phyloP scores from a whole-genome alignment of 2,329 filamentous ascomycete species.

The Microascus cirrosus region DNA sequence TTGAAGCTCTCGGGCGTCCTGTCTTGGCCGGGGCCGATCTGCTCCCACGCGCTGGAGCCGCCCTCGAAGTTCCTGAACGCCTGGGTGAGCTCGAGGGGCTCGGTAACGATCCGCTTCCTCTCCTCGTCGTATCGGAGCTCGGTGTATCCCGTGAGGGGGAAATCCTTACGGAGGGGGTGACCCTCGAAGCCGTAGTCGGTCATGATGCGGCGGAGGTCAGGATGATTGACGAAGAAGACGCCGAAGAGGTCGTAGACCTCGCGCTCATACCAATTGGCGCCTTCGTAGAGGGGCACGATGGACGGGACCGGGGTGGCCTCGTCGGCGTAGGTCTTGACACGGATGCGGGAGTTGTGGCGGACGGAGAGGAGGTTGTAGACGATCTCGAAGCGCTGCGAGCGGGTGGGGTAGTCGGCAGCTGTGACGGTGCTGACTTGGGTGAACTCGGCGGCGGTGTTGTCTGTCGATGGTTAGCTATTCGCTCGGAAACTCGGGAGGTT shows the following conservation, averaged over 20 bases:
- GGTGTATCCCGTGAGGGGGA: slow-evolving; percentile 94
- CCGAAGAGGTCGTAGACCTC: slow-evolving; percentile 97
- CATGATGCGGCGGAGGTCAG: slow-evolving; percentile 94
- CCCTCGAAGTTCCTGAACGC: slow-evolving; percentile 98
- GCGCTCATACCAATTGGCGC: slow-evolving; percentile 97
- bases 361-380: slow-evolving; percentile 96
- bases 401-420: slow-evolving; percentile 88
- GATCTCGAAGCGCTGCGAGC: slow-evolving; percentile 91
- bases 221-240: slow-evolving; percentile 92
- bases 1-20: slow-evolving; percentile 82
- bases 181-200: slow-evolving; percentile 99
- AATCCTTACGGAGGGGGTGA: slow-evolving; percentile 94
- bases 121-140: slow-evolving; percentile 98
- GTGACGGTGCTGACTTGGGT: slow-evolving; percentile 90
- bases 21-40: slow-evolving; percentile 57
- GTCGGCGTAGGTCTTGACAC: slow-evolving; percentile 97
- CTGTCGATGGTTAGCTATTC: slow-evolving; percentile 22
- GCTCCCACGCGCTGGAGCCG: slow-evolving; percentile 61
- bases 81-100: slow-evolving; percentile 94
- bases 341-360: slow-evolving; percentile 90
- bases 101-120: slow-evolving; percentile 98
- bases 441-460: slow-evolving; percentile 95
- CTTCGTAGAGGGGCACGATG: slow-evolving; percentile 76
- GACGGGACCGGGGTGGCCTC: slow-evolving; percentile 90
- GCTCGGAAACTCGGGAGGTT: neutral